Percentiles rank a stretch among this genome's conserved stretches.
These are phyloP conservation scores for Saccharomyces hybrid DNA, from an alignment of 1,139 yeast genomes.

Conservation along the genomic window DNA sequence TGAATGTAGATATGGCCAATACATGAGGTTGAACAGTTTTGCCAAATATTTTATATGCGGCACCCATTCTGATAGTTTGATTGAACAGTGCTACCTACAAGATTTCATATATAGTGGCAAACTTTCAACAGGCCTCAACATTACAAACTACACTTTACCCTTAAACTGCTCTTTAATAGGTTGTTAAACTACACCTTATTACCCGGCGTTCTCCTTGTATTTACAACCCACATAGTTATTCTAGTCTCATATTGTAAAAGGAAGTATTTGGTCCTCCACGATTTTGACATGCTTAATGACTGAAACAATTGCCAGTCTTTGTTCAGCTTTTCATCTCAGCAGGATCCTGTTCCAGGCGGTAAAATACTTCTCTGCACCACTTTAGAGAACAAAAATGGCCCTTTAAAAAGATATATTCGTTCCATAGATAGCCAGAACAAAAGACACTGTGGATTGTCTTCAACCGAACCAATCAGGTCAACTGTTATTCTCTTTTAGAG, in stretches of 20 bases:
- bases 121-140: not conserved
- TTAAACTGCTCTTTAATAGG: not conserved
- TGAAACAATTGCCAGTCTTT: too few species aligned
- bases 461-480: too few species aligned
- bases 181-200: not conserved
- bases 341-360: not conserved
- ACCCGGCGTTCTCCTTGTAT: not conserved
- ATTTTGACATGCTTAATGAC: not conserved
- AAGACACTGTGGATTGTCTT: too few species aligned
- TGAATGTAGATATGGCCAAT: slow-evolving; percentile 34
- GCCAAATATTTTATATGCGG: slow-evolving; percentile 57
- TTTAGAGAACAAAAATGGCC: too few species aligned
- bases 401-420: too few species aligned
- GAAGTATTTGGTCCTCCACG: not conserved
- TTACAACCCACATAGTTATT: not conserved
- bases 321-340: not conserved
- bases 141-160: not conserved
- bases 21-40: slow-evolving; percentile 54
- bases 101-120: not conserved
- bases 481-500: too few species aligned
- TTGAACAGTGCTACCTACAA: not conserved
- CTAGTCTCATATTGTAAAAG: not conserved
- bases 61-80: slow-evolving; percentile 40
- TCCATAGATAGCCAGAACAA: too few species aligned
- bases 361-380: not conserved